These are phyloP conservation scores for Dendrobium officinale DNA, from an alignment of 106 monocot species.

Conservation along the genomic window DNA sequence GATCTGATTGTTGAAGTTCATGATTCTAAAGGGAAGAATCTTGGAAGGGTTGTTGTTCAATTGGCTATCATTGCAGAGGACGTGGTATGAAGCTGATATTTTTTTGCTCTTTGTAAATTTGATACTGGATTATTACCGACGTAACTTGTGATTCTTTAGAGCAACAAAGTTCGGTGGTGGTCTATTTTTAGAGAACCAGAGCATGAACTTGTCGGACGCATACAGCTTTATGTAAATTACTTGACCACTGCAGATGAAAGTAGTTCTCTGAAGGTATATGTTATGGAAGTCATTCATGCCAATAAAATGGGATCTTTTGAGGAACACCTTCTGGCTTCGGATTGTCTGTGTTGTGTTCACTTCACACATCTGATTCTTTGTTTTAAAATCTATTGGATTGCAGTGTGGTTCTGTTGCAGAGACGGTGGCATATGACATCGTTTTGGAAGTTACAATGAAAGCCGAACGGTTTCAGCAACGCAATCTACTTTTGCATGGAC, in stretches of 20 bases:
- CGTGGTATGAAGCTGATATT: constrained; percentile 40
- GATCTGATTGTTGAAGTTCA: constrained; percentile 81
- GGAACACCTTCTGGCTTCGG: neutral
- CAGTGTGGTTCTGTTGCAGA: constrained; percentile 97
- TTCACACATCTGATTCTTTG: neutral
- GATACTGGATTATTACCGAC: neutral
- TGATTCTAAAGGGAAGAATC: constrained; percentile 74
- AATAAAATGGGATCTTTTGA: constrained; percentile 2
- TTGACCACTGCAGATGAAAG: constrained; percentile 65
- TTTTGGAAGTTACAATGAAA: constrained; percentile 96
- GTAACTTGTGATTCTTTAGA: constrained; percentile 27
- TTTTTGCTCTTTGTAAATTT: neutral
- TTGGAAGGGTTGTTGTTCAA: constrained; percentile 77
- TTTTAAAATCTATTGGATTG: constrained; percentile 14
- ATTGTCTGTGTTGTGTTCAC: neutral
- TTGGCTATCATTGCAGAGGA: constrained; percentile 77
- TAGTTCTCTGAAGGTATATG: constrained; percentile 47
- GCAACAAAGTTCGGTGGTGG: constrained; percentile 89
- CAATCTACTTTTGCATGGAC: constrained; percentile 77
- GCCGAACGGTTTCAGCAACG: constrained; percentile 77
- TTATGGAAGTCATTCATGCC: neutral
- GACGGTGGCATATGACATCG: constrained; percentile 93
- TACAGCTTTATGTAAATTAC: constrained; percentile 75
- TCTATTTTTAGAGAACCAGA: constrained; percentile 80
- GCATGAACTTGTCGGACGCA: constrained; percentile 85